phyloP scores from a whole-genome alignment of 106 monocot species.

The Acorus calamus region DNA sequence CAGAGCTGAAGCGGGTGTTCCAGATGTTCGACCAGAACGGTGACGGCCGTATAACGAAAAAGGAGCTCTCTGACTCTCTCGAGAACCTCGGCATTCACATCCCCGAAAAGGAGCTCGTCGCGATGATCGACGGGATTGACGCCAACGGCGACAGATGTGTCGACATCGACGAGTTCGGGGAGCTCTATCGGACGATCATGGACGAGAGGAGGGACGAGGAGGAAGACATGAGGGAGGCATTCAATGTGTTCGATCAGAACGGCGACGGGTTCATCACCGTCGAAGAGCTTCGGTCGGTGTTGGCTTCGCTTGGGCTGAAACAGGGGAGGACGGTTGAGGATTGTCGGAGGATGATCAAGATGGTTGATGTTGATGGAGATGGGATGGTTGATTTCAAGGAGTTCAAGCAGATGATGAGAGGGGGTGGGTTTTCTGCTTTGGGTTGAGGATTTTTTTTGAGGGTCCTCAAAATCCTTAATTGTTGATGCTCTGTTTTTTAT shows the following conservation, averaged over 20 bases:
- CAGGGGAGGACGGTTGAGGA: conserved; percentile 39
- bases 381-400: conserved; percentile 53
- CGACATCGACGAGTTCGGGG: conserved; percentile 24
- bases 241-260: conserved; percentile 55
- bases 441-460: neutral
- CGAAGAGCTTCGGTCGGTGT: conserved; percentile 37
- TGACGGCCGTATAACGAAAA: conserved; percentile 23
- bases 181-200: conserved; percentile 25
- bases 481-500: too few species aligned
- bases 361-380: conserved; percentile 51
- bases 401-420: conserved; percentile 56
- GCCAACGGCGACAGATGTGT: conserved; percentile 19
- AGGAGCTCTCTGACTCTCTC: conserved; percentile 28
- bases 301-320: conserved; percentile 31
- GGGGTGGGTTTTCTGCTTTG: conserved; percentile 28
- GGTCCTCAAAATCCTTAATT: too few species aligned
- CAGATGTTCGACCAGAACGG: conserved; percentile 31
- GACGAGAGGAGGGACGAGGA: conserved; percentile 31
- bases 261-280: conserved; percentile 47
- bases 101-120: conserved; percentile 18
- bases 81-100: conserved; percentile 26
- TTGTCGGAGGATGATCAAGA: conserved; percentile 34
- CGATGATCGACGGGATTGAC: conserved; percentile 28
- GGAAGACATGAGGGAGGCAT: conserved; percentile 51
- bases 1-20: conserved; percentile 22